Percentiles rank a stretch among this genome's conserved stretches.
These are phyloP conservation scores for Persicaria tinctoria DNA, from an alignment of 148 eudicot genomes.

Conservation along the genomic window DNA sequence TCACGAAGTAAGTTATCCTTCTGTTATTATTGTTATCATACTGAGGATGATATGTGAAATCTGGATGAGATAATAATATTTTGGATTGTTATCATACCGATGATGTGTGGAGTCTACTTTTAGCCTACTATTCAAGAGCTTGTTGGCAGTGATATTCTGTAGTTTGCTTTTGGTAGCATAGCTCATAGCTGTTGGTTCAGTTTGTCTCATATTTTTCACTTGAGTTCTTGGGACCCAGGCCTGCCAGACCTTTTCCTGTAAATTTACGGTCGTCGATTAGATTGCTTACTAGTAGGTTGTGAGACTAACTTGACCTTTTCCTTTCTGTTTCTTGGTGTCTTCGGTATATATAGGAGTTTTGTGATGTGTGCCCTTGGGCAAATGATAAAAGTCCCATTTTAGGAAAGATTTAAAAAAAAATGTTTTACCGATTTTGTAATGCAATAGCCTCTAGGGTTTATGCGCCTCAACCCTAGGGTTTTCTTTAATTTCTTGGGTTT, in stretches of 20 bases:
- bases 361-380: too few species aligned
- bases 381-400: too few species aligned
- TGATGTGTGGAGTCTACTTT: neutral
- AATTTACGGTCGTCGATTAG: neutral
- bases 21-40: neutral
- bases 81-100: neutral
- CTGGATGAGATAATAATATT: neutral
- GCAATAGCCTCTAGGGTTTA: too few species aligned
- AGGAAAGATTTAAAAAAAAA: too few species aligned
- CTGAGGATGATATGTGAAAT: neutral
- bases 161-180: neutral
- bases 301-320: neutral
- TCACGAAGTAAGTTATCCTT: constrained; percentile 57
- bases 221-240: neutral
- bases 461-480: too few species aligned
- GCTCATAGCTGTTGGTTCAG: too few species aligned
- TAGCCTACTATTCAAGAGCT: neutral
- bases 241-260: neutral
- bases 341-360: neutral
- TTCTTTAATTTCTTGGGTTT: too few species aligned
- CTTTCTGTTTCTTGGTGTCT: neutral
- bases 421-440: too few species aligned
- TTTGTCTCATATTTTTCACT: neutral
- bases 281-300: neutral
- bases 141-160: neutral